These are phyloP conservation scores for Arthrobotrys iridis DNA, from an alignment of 2,329 filamentous ascomycete genomes.

Conservation along the genomic window DNA sequence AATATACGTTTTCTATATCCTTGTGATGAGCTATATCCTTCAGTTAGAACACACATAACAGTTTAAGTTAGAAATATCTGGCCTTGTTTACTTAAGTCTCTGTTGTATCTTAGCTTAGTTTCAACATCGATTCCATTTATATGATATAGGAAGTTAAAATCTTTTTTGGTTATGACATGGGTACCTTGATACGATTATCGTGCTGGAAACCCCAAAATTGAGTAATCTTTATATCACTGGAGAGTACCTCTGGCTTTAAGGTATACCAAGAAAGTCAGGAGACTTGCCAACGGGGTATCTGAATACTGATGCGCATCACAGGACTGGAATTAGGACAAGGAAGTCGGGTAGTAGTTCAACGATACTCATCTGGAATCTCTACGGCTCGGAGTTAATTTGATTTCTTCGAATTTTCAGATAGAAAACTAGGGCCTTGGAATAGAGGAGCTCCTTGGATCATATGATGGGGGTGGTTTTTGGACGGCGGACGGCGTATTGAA, in stretches of 20 bases:
- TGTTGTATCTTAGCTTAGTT: no score
- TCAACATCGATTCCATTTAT: no score
- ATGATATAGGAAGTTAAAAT: no score
- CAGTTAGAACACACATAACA: no score
- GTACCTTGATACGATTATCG: background rate
- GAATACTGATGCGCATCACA: background rate
- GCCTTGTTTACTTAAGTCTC: no score
- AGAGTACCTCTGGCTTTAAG: background rate
- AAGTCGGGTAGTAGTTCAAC: background rate
- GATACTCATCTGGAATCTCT: background rate
- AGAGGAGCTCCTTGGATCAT: background rate
- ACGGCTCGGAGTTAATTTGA: background rate
- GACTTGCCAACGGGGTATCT: background rate
- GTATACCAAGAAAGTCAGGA: constrained; percentile 2
- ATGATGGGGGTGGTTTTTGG: background rate
- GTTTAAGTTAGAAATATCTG: no score
- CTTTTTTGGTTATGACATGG: no score
- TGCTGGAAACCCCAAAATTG: background rate
- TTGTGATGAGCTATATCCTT: no score
- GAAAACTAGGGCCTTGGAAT: background rate
- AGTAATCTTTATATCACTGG: background rate
- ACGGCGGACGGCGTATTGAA: no score
- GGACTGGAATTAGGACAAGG: background rate
- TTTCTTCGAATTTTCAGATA: background rate
- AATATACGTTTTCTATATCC: no score